A percentile compares a stretch with the other conserved stretches of the same genome.
Evolutionary conservation across 345 rosid genomes (phyloP).

Genomic region (Corchorus capsularis): DNA sequence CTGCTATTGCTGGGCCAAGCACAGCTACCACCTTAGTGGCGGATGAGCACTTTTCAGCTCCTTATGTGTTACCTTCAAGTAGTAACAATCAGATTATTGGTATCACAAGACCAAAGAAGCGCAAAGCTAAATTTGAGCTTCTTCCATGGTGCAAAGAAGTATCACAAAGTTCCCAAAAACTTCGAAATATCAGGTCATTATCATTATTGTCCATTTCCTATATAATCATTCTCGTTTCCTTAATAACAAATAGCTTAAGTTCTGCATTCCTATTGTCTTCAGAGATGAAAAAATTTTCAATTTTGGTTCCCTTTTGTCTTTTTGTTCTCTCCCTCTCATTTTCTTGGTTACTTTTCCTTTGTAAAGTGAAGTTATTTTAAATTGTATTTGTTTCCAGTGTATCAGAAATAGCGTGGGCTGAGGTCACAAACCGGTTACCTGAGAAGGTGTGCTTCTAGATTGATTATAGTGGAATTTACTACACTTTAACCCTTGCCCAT

Average conservation of each 20-base stretch:
- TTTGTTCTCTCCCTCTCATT: background rate
- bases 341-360: slow-evolving; percentile 16
- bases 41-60: slow-evolving; percentile 19
- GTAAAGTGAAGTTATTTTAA: background rate
- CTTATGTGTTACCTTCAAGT: slow-evolving; percentile 23
- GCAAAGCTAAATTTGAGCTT: slow-evolving; percentile 47
- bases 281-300: background rate
- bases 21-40: slow-evolving; percentile 10
- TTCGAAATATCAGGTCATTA: slow-evolving; percentile 57
- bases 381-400: slow-evolving; percentile 36
- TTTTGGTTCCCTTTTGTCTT: background rate
- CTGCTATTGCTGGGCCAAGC: slow-evolving; percentile 20
- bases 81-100: slow-evolving; percentile 23
- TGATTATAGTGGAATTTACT: slow-evolving; percentile 1
- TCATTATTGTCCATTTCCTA: background rate
- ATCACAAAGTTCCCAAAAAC: slow-evolving; percentile 34
- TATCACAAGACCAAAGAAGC: slow-evolving; percentile 47
- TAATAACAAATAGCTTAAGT: background rate
- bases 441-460: slow-evolving; percentile 57
- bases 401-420: slow-evolving; percentile 65
- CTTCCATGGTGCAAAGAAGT: slow-evolving; percentile 61
- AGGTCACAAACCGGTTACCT: slow-evolving; percentile 50
- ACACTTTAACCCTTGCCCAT: background rate
- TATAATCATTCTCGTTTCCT: background rate
- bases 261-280: background rate